These are phyloP conservation scores for Kalmanozyma brasiliensis DNA, from an alignment of 1,284 basidiomycete genomes.

Conservation along the genomic window DNA sequence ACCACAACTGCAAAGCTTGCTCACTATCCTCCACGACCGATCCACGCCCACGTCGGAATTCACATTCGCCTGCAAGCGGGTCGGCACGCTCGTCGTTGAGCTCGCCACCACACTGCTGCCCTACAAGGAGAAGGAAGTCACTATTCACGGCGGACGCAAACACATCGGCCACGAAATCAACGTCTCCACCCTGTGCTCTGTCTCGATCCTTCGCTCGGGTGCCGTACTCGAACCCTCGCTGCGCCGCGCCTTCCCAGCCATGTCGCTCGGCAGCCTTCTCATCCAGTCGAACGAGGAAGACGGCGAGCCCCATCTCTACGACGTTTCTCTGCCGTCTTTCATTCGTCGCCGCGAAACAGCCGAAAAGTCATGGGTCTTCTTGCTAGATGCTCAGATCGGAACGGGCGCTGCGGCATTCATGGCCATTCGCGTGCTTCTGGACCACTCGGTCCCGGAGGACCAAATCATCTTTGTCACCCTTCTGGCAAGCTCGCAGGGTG, in stretches of 20 bases:
- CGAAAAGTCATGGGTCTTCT: conserved; percentile 80
- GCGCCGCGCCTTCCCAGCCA: conserved; percentile 84
- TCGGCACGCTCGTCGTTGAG: conserved; percentile 86
- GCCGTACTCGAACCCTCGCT: conserved; percentile 91
- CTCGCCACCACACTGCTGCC: conserved; percentile 84
- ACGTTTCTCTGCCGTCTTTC: conserved; percentile 78
- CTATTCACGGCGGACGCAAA: conserved; percentile 75
- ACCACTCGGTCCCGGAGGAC: conserved; percentile 88
- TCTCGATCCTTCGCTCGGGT: conserved; percentile 87
- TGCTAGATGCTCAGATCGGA: conserved; percentile 96
- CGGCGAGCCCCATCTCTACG: conserved; percentile 88
- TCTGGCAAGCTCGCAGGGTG: conserved; percentile 83
- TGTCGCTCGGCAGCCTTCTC: conserved; percentile 85
- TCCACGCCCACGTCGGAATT: conserved; percentile 78
- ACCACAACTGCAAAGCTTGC: conserved; percentile 75
- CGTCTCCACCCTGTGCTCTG: conserved; percentile 77
- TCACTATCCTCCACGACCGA: conserved; percentile 82
- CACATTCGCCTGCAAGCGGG: conserved; percentile 84
- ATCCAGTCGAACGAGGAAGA: conserved; percentile 85
- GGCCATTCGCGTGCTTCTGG: conserved; percentile 92
- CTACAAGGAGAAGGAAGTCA: conserved; percentile 75
- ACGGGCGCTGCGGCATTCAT: conserved; percentile 95
- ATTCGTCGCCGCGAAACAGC: conserved; percentile 67
- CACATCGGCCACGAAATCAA: conserved; percentile 76
- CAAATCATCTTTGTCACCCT: conserved; percentile 76